These are phyloP conservation scores for Pythium folliculosum DNA, from an alignment of 352 stramenopile species.

Conservation along the genomic window DNA sequence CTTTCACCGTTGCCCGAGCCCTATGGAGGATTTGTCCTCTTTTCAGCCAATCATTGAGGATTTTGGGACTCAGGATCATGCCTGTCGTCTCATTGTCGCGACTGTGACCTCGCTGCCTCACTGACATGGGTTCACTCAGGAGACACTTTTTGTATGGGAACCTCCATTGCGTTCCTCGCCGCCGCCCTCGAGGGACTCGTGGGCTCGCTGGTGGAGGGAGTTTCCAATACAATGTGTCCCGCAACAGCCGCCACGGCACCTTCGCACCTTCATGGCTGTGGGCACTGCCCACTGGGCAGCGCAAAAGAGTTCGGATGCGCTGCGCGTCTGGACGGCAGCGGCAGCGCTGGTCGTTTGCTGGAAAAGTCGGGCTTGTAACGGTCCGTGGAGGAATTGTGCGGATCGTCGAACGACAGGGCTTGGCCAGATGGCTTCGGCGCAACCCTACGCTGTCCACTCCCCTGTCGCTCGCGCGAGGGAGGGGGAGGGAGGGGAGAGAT, in stretches of 20 bases:
- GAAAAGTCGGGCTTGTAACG: constrained; percentile 15
- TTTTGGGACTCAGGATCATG: background rate
- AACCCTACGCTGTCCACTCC: constrained; percentile 1
- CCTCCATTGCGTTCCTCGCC: background rate
- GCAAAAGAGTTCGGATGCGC: background rate
- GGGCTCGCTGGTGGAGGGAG: background rate
- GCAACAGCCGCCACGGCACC: background rate
- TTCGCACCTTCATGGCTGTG: background rate
- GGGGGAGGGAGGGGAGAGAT: constrained; percentile 7
- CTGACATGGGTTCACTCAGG: constrained; percentile 16
- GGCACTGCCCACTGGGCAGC: no score
- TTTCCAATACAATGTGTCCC: background rate
- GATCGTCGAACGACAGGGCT: constrained; percentile 8
- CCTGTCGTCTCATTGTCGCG: constrained; percentile 17
- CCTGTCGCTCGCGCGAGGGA: background rate
- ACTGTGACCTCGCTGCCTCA: background rate
- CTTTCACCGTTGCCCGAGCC: constrained; percentile 17
- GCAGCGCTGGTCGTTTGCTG: constrained; percentile 1
- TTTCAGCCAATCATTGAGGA: constrained; percentile 12
- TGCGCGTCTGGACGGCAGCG: background rate
- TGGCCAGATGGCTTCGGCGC: constrained; percentile 12
- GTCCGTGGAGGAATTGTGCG: constrained; percentile 3
- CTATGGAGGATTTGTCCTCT: constrained; percentile 3
- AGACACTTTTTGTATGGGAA: constrained; percentile 4
- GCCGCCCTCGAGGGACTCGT: no score